Base-by-base conservation (phyloP, 176 grass and related monocot genomes). In the Otatea glauca region DNA sequence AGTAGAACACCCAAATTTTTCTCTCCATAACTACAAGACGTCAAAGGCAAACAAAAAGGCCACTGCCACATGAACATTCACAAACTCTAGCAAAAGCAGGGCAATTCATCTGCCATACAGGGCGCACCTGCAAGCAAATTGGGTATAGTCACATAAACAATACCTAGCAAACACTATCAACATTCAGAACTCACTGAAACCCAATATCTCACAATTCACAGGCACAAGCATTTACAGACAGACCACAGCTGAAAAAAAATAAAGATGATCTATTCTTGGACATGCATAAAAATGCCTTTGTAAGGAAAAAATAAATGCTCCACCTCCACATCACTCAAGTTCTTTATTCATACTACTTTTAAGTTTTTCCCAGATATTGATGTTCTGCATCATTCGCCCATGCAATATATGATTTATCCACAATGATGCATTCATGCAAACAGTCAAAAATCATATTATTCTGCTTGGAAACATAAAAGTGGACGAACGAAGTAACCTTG, bases 81-180 rank as follows among this genome's bases (percentile, higher is more conserved):
- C 12, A 65, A 66, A 9, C 47, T 43, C 60, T 79, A 79, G 27
- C 64, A 65, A 79, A 66, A 50, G 61, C 25, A 79, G 17, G 60
- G 27, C 18, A 42, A 34, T 48, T 65, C 76, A 25, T 79, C 5
- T 79, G 59, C 10, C 24, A 64, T 34, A 13, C 59, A 65, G 16
- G 25, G 10, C 5, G 32, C 10, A 56, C 37, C 21, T 56, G 50
- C 32, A 75, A 56, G 5, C 50, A 75, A 56, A 75, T 3, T 15
- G 6, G 54, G 60, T 53, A 53, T 14, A n/a, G 12, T 43, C 35
- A 41, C 51, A 59, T 18, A 76, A 76, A 59, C 3, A 38, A 60
- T 5, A 58, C 35, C 49, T 25, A 60, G 23, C 15, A 61, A 60
- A 75, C 38, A 74, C 35, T 32, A 27, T 32, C 16, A 14, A 42